Conservation (phyloP, 495 filamentous ascomycete genomes). For the Aspergillus homomorphus region DNA sequence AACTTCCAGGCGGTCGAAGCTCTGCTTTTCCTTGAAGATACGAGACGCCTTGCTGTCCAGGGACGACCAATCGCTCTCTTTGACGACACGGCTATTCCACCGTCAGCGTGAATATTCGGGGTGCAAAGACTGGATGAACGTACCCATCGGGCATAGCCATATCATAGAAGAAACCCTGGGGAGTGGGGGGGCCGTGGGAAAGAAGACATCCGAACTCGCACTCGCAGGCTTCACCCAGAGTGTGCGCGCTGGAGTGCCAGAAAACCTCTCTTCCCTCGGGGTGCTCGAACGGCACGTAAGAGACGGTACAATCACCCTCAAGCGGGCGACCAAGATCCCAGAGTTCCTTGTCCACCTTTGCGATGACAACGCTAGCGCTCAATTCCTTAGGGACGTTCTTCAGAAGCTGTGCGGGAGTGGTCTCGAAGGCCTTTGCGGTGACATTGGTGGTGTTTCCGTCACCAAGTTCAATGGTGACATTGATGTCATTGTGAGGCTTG, state of each 20-base stretch:
- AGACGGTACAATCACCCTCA: conserved; percentile 69
- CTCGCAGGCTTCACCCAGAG: conserved; percentile 91
- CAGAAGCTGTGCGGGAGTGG: conserved; percentile 52
- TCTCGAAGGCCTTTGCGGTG: conserved; percentile 51
- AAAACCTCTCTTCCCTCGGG: conserved; percentile 82
- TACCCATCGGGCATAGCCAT: conserved; percentile 78
- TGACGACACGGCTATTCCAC: conserved; percentile 56
- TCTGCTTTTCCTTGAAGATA: conserved; percentile 94
- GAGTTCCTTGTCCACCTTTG: conserved; percentile 69
- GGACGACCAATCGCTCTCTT: conserved; percentile 70
- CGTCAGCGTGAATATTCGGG: conserved; percentile 7
- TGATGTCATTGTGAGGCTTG: conserved; percentile 47
- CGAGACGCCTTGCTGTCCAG: conserved; percentile 70
- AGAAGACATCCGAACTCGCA: conserved; percentile 84
- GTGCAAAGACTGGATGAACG: not conserved
- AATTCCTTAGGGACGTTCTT: conserved; percentile 52
- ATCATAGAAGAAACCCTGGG: conserved; percentile 97
- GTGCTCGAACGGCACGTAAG: conserved; percentile 79
- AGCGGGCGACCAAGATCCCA: conserved; percentile 93
- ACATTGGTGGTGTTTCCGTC: conserved; percentile 42
- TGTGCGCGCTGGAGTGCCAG: conserved; percentile 91
- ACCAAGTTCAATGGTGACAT: conserved; percentile 48
- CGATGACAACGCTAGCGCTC: conserved; percentile 61
- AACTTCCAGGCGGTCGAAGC: conserved; percentile 84
- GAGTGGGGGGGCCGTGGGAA: conserved; percentile 87